These are phyloP conservation scores for Fonsecaea multimorphosa DNA, from an alignment of 2,329 filamentous ascomycete species.

Conservation along the genomic window DNA sequence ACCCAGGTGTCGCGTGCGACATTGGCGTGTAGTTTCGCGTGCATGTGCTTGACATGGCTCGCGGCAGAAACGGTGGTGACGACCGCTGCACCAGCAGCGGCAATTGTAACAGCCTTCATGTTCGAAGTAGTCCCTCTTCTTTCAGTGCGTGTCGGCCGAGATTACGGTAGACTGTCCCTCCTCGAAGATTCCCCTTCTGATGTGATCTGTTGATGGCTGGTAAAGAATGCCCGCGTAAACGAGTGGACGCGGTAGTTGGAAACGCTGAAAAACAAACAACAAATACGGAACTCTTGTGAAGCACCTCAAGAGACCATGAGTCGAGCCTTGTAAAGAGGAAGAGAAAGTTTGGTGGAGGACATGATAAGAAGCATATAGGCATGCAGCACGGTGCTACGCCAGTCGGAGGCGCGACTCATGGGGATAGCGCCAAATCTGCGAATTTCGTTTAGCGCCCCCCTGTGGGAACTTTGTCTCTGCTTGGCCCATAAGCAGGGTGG, in stretches of 20 bases:
- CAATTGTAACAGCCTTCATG: constrained; percentile 77
- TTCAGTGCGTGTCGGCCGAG: constrained; percentile 37
- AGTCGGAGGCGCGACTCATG: constrained; percentile 18
- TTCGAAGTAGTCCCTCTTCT: constrained; percentile 43
- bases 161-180: constrained; percentile 37
- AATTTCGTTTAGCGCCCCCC: constrained; percentile 24
- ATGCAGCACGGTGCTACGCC: constrained; percentile 26
- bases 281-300: constrained; percentile 30
- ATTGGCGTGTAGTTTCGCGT: constrained; percentile 44
- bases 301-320: constrained; percentile 37
- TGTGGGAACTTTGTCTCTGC: constrained; percentile 7
- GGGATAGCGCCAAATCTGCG: constrained; percentile 22
- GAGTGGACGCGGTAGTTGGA: constrained; percentile 52
- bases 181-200: constrained; percentile 34
- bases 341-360: constrained; percentile 29
- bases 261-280: constrained; percentile 22
- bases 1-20: constrained; percentile 40
- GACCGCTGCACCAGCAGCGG: constrained; percentile 63
- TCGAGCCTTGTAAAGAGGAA: constrained; percentile 37
- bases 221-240: constrained; percentile 80
- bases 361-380: constrained; percentile 36
- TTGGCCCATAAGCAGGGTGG: constrained; percentile 16
- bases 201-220: constrained; percentile 11
- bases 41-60: constrained; percentile 66
- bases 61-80: constrained; percentile 62